These are phyloP conservation scores for Pleurozium schreberi DNA, from an alignment of 225 moss, liverwort and hornwort species.

Conservation along the genomic window DNA sequence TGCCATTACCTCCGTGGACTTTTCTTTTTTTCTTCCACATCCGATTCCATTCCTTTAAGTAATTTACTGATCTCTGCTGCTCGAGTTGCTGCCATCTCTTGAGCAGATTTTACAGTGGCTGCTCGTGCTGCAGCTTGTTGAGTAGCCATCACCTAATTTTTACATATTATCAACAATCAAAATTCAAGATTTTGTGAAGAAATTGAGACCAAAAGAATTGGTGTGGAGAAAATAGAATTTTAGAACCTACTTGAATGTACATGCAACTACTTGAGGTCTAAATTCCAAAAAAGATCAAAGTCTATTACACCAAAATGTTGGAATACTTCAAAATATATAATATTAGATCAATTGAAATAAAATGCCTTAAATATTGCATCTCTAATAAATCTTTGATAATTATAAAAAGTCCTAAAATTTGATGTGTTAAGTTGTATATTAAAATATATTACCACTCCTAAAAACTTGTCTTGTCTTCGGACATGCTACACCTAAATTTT, in stretches of 20 bases:
- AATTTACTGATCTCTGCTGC: conserved; percentile 81
- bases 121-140: conserved; percentile 84
- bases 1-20: conserved; percentile 16
- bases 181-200: background rate
- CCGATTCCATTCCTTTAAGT: conserved; percentile 54
- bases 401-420: background rate
- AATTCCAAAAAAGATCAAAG: background rate
- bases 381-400: background rate
- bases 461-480: background rate
- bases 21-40: conserved; percentile 45
- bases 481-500: background rate
- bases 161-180: background rate
- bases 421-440: background rate
- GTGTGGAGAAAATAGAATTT: background rate
- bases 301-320: background rate
- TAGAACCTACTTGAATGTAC: background rate
- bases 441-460: background rate
- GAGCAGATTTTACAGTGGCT: conserved; percentile 80
- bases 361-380: too few species aligned
- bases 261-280: background rate
- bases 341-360: background rate
- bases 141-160: conserved; percentile 63
- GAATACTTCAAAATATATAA: too few species aligned
- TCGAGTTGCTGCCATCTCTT: conserved; percentile 82
- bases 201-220: background rate